Conservation (phyloP, 257 asterid species). For the Thymus quinquecostatus region DNA sequence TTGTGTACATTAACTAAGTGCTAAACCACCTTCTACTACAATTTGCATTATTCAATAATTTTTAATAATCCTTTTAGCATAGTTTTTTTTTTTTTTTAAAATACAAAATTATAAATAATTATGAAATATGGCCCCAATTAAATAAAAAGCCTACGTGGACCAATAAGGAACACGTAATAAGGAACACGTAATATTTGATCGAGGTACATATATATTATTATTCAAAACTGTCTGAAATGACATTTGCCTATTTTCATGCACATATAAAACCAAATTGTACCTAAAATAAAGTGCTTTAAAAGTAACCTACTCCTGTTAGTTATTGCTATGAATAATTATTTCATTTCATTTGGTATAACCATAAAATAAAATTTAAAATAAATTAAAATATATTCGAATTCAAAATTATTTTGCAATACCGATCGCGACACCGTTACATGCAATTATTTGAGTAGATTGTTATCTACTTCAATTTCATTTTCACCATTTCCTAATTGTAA, state of each 20-base stretch:
- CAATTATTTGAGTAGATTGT: conserved; percentile 39
- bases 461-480: conserved; percentile 30
- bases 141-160: conserved; percentile 30
- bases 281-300: conserved; percentile 17
- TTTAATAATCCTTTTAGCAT: background rate
- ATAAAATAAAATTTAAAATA: too few species aligned
- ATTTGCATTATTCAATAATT: conserved; percentile 11
- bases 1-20: too few species aligned
- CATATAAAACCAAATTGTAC: conserved; percentile 9
- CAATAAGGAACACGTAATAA: conserved; percentile 27
- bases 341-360: background rate
- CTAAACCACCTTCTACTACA: background rate
- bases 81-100: too few species aligned
- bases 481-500: background rate
- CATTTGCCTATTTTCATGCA: conserved; percentile 16
- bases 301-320: conserved; percentile 20
- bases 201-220: background rate
- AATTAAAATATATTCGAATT: background rate
- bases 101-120: background rate
- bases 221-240: conserved; percentile 29
- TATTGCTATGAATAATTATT: too few species aligned
- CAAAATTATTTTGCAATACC: background rate
- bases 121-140: background rate
- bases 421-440: conserved; percentile 8
- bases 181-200: conserved; percentile 28